phyloP scores from a whole-genome alignment of 2,329 filamentous ascomycete genomes.

The Fonsecaea multimorphosa region DNA sequence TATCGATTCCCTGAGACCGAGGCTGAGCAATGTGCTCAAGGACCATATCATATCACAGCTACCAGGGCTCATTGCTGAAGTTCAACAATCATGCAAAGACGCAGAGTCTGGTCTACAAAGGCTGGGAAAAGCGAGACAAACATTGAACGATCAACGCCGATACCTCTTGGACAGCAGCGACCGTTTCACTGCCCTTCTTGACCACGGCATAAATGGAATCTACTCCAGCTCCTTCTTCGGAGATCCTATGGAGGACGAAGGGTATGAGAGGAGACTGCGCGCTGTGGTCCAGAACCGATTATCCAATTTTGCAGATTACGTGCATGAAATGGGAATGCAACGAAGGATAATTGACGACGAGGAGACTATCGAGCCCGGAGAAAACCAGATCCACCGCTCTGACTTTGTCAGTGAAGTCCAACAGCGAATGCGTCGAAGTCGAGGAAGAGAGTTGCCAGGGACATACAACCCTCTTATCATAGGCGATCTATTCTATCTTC shows the following conservation, averaged over 20 bases:
- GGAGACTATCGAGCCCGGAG: slow-evolving; percentile 27
- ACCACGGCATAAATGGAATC: slow-evolving; percentile 43
- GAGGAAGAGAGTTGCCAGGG: slow-evolving; percentile 63
- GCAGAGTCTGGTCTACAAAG: slow-evolving; percentile 13
- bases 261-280: slow-evolving; percentile 43
- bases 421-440: slow-evolving; percentile 49
- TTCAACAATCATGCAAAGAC: slow-evolving; percentile 41
- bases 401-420: slow-evolving; percentile 52
- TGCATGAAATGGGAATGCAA: slow-evolving; percentile 29
- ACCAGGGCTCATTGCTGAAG: slow-evolving; percentile 39
- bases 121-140: slow-evolving; percentile 28
- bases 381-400: slow-evolving; percentile 38
- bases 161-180: slow-evolving; percentile 38
- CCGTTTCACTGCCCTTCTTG: slow-evolving; percentile 33
- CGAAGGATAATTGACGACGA: slow-evolving; percentile 30
- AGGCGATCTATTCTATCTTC: slow-evolving; percentile 64
- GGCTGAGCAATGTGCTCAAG: slow-evolving; percentile 38
- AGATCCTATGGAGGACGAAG: slow-evolving; percentile 34
- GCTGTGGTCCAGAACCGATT: slow-evolving; percentile 42
- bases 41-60: slow-evolving; percentile 38
- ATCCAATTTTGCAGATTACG: slow-evolving; percentile 34
- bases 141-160: slow-evolving; percentile 31
- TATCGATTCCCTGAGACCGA: slow-evolving; percentile 31
- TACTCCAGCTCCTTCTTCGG: slow-evolving; percentile 47
- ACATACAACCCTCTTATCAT: slow-evolving; percentile 65